These are phyloP conservation scores for Starmerella roubikii DNA, from an alignment of 805 yeast species.

Conservation along the genomic window DNA sequence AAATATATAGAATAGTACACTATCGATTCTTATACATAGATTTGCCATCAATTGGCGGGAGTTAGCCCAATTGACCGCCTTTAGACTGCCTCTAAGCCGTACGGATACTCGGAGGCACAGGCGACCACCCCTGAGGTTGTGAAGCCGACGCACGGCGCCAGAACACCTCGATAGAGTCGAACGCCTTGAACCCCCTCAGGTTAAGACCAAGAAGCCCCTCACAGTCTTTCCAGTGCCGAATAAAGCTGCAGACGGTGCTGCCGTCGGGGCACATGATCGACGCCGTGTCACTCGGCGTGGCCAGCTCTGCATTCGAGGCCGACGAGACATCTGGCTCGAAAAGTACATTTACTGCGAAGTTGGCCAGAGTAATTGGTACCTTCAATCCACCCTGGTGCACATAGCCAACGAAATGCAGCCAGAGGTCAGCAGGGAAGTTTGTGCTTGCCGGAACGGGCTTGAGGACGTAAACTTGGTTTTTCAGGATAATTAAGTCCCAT, in stretches of 20 bases:
- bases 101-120: background rate
- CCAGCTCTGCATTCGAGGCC: background rate
- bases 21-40: too few species aligned
- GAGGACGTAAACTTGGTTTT: background rate
- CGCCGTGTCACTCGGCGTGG: background rate
- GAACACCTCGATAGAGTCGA: conserved; percentile 15
- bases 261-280: background rate
- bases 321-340: conserved; percentile 2
- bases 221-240: conserved; percentile 12
- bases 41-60: too few species aligned
- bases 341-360: conserved; percentile 4
- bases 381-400: background rate
- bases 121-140: background rate
- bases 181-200: conserved; percentile 8
- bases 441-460: background rate
- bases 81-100: background rate
- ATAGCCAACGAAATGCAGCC: background rate
- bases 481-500: background rate
- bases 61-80: too few species aligned
- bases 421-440: conserved; percentile 3
- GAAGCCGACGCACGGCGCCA: conserved; percentile 9
- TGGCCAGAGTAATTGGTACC: conserved; percentile 1
- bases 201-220: conserved; percentile 15
- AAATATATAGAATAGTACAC: too few species aligned
- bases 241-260: background rate